Base-by-base conservation (phyloP, 306 rosid species). In the Vigna trinervia region DNA sequence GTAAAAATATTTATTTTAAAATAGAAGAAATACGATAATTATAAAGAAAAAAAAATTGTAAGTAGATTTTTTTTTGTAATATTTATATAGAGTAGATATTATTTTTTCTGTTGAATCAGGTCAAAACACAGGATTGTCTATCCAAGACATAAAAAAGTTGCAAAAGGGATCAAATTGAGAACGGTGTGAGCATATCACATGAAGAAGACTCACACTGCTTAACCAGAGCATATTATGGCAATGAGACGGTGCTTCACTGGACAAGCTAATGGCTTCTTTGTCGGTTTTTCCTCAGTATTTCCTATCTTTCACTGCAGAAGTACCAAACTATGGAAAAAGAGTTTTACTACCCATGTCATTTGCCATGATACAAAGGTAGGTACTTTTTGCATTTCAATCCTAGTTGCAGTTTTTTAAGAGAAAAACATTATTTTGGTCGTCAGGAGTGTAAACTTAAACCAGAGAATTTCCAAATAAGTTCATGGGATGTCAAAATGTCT, bases 361-460 rank as follows among this genome's bases (percentile, higher is more conserved):
- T 82, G 68, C 72, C 59, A 76, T 53, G 84, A 90, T 62, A 81
- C 30, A 75, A 82, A 80, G 94, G 97, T 88, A 78, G 85, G 78
- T 81, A 59, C 53, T 0, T 65, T 32, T 65, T 9, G 10, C 2
- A 56, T 6, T 19, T 30, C 2, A 30, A 13, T 34, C 28, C 75
- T 34, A 10, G 59, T 15, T 30, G 4, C 34, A 14, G 1, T 22
- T 23, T 1, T 12, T 59, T 28, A 28, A 12, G 6, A 5, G 1
- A 28, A 15, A 59, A 28, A 45, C 13, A 45, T 12, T 45, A 11
- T 45, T 3, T 45, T 45, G 48, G 4, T 45, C 13, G 1, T 0
- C 48, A 45, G 11, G 4, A 11, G 48, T 9, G 3, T 41, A 9
- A 8, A 41, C 46, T 1, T 39, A 8, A 39, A 39, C 45, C 10